Conservation (phyloP, 2,329 filamentous ascomycete genomes). For the Nemania sp. region DNA sequence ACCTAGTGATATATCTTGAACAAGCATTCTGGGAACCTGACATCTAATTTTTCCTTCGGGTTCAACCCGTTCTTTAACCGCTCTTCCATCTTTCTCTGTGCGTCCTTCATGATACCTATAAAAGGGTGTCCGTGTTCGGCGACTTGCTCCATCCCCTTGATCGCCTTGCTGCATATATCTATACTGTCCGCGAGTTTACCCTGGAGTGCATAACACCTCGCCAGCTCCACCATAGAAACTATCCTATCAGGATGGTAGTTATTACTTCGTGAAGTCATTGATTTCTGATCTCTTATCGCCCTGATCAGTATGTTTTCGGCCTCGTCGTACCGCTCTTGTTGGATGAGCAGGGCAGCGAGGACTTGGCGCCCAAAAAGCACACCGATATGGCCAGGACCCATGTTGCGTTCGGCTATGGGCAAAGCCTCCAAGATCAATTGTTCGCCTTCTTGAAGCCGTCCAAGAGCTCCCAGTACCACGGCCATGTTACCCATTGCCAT, state of each 20-base stretch:
- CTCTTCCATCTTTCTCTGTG: too few species aligned
- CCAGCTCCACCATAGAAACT: constrained; percentile 18
- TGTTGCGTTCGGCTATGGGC: constrained; percentile 8
- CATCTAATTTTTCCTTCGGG: too few species aligned
- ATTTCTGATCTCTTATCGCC: constrained; percentile 3
- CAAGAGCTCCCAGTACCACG: constrained; percentile 17
- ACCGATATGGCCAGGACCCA: constrained; percentile 14
- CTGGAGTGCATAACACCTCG: constrained; percentile 17
- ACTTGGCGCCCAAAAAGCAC: constrained; percentile 20
- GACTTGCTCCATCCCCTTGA: too few species aligned
- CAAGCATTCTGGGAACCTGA: too few species aligned
- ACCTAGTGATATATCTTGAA: too few species aligned
- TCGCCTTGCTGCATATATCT: constrained; percentile 2
- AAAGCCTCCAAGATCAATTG: not conserved
- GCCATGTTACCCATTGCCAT: constrained; percentile 18
- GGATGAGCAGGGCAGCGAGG: constrained; percentile 17
- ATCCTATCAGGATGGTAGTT: constrained; percentile 22
- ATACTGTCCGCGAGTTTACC: constrained; percentile 6
- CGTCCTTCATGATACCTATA: too few species aligned
- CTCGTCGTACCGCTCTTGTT: not conserved
- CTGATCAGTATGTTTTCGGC: constrained; percentile 8
- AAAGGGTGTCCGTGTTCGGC: too few species aligned
- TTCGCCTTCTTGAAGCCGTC: constrained; percentile 1
- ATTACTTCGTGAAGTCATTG: constrained; percentile 12
- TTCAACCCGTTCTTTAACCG: too few species aligned